phyloP scores from a whole-genome alignment of 2,329 filamentous ascomycete species.

The Colletotrichum sp. region DNA sequence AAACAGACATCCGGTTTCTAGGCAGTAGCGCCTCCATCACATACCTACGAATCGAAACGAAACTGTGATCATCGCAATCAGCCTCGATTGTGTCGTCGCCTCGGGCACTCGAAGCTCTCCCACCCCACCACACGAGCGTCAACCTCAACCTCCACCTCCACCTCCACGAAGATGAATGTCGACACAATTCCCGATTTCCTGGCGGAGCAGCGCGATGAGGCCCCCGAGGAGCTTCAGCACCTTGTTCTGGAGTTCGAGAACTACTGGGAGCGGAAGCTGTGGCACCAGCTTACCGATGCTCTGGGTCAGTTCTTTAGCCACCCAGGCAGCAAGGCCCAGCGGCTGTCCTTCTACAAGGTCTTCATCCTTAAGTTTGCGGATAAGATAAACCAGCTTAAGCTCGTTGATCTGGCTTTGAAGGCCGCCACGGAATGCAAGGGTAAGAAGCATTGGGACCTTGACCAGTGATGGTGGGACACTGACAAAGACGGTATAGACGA shows the following conservation, averaged over 20 bases:
- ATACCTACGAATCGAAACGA: not conserved
- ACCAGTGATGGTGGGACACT: not conserved
- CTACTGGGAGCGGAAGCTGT: conserved; percentile 97
- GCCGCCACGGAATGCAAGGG: conserved; percentile 85
- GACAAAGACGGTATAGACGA: conserved; percentile 65
- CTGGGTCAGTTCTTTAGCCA: conserved; percentile 88
- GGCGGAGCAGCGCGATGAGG: conserved; percentile 84
- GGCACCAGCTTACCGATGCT: conserved; percentile 95
- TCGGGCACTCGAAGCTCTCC: conserved; percentile 5
- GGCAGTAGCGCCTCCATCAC: not conserved
- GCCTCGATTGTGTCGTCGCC: not conserved
- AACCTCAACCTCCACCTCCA: not conserved
- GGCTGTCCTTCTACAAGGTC: conserved; percentile 88
- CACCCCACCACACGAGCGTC: not conserved
- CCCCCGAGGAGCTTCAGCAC: conserved; percentile 86
- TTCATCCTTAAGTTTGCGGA: conserved; percentile 97
- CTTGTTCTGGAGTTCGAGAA: conserved; percentile 93
- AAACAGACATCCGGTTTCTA: not conserved
- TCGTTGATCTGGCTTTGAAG: conserved; percentile 88
- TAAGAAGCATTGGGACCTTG: conserved; percentile 39
- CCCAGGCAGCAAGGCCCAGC: conserved; percentile 80
- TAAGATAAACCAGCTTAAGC: conserved; percentile 98
- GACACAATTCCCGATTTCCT: conserved; percentile 93
- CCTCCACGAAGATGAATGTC: conserved; percentile 69
- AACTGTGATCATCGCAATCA: not conserved